A percentile compares a stretch with the other conserved stretches of the same genome.
phyloP scores from a whole-genome alignment of 2,329 filamentous ascomycete genomes.

The Aureobasidium namibiae region DNA sequence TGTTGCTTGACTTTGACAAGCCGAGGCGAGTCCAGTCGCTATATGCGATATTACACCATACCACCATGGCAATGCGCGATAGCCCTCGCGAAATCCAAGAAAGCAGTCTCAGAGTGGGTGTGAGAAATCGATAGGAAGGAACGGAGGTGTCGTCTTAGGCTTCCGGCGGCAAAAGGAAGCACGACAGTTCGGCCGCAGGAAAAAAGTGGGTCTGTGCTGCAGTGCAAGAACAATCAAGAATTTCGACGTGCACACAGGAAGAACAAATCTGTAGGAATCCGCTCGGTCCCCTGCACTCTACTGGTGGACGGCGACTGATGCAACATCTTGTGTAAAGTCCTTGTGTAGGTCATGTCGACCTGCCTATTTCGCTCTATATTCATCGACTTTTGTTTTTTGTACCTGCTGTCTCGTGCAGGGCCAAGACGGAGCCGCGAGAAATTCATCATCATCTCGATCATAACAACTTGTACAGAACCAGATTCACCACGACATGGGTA shows the following conservation, averaged over 20 bases:
- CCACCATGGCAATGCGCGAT: neutral
- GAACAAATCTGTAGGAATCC: neutral
- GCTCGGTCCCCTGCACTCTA: neutral
- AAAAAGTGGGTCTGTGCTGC: neutral
- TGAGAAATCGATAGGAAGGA: neutral
- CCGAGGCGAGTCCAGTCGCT: too few species aligned
- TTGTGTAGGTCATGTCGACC: neutral
- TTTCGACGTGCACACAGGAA: neutral
- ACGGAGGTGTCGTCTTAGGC: neutral
- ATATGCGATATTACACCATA: neutral
- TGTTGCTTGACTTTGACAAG: neutral
- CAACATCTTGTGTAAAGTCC: neutral
- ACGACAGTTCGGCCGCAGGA: neutral
- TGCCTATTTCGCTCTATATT: neutral
- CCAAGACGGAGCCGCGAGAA: neutral
- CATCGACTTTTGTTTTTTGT: neutral
- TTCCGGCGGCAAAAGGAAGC: neutral
- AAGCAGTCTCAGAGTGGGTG: too few species aligned
- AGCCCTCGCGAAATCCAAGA: neutral
- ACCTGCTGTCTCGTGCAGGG: neutral
- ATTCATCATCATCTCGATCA: neutral
- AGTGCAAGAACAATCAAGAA: neutral
- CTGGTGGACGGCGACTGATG: neutral
- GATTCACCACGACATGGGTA: neutral
- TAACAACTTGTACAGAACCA: neutral